Evolutionary conservation across 306 rosid genomes (phyloP), one percentile per base, ranked within the genome.

Genomic region (Citrullus mucosospermus): DNA sequence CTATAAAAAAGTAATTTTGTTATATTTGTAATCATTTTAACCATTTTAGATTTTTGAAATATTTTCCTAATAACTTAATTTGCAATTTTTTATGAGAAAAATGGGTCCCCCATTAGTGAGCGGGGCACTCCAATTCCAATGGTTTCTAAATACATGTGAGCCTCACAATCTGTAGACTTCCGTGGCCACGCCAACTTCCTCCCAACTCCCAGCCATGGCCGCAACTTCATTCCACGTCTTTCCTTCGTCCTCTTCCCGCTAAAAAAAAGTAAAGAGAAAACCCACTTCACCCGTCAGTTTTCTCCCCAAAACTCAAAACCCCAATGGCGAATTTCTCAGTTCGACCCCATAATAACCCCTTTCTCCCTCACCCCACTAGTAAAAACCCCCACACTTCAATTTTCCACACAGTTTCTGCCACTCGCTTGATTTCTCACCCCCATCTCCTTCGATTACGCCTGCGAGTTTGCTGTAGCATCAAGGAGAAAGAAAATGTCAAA

Each of bases 311-410:
- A 10, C n/a, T 8, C n/a, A 20, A 15, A n/a, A 15, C 68, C 74
- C 54, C 54, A 78, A 93, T 93, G 98, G 88, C 89, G 65, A 88
- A 66, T 30, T 80, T 89, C 82, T 80, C 91, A 0, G 80, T 85
- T 67, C 75, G 82, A 69, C 83, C 89, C 46, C 83, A 89, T 50
- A 82, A 68, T 79, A 80, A 77, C 0, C 56, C 57, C 77, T 83
- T 78, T 78, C 83, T 86, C 81, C 38, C 82, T 20, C 82, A 53
- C 59, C 71, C 11, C 77, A 62, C 69, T 1, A 25, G 28, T 25
- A 25, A 25, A 0, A 43, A 25, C 73, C 17, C 80, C 54, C 62
- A 3, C 38, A 17, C 78, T 69, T 6, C 81, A 25, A 32, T 79
- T 20, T 58, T 77, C 81, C 78, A 63, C 66, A 76, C 88, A 0